phyloP scores from a whole-genome alignment of 768 basidiomycete species.

The Gymnopilus dilepis region DNA sequence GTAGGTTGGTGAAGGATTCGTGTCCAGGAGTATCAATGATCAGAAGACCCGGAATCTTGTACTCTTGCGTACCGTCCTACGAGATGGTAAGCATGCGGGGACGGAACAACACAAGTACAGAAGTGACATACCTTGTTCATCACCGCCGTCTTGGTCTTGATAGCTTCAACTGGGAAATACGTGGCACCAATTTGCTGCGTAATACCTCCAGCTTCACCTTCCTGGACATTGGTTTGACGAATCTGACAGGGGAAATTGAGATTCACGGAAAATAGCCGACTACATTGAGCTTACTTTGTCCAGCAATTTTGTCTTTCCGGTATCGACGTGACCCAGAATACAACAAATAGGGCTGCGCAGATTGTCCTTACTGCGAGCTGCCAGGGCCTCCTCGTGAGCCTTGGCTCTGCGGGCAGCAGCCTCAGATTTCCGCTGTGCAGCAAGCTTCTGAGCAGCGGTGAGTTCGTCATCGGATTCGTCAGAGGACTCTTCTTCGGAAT shows the following conservation, averaged over 20 bases:
- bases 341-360: conserved; percentile 97
- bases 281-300: conserved; percentile 74
- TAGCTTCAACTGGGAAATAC: conserved; percentile 96
- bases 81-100: background rate
- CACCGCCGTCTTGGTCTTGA: conserved; percentile 91
- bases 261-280: background rate
- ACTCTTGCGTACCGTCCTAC: conserved; percentile 83
- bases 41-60: conserved; percentile 95
- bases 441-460: conserved; percentile 68
- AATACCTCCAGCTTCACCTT: conserved; percentile 99
- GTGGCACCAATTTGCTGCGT: conserved; percentile 99
- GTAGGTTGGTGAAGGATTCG: conserved; percentile 98
- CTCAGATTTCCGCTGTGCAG: conserved; percentile 77
- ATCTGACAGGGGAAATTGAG: conserved; percentile 59
- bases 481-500: conserved; percentile 56
- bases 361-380: conserved; percentile 86
- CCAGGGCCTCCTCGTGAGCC: conserved; percentile 83
- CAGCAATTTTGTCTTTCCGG: conserved; percentile 96
- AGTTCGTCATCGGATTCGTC: conserved; percentile 68
- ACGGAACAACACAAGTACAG: background rate
- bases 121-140: conserved; percentile 72
- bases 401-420: conserved; percentile 83
- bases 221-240: conserved; percentile 99
- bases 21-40: conserved; percentile 99
- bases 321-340: conserved; percentile 99